These are phyloP conservation scores for Geotrichum phurueaensis DNA, from an alignment of 1,139 yeast genomes.

Conservation along the genomic window DNA sequence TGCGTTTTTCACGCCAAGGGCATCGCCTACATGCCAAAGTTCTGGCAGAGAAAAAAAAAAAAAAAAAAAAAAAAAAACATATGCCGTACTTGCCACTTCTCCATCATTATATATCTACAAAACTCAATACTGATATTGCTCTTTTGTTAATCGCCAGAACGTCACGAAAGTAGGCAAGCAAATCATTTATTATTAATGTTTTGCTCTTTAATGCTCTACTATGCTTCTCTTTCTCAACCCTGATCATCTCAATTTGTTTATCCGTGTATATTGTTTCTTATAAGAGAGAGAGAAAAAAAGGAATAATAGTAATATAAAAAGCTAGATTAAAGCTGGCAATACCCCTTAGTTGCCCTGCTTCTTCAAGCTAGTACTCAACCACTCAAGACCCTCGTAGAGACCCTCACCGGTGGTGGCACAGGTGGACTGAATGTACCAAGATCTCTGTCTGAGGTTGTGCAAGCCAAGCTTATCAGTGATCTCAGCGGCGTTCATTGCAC, in stretches of 20 bases:
- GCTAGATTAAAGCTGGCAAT: background rate
- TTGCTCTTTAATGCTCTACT: background rate
- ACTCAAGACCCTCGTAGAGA: conserved; percentile 88
- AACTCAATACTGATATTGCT: background rate
- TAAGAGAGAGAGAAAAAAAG: background rate
- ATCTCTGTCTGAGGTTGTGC: conserved; percentile 88
- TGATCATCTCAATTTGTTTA: background rate
- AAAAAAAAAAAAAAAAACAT: background rate
- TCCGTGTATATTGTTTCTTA: background rate
- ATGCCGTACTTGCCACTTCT: background rate
- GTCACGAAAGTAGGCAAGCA: too few species aligned
- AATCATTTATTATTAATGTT: background rate
- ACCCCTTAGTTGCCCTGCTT: conserved; percentile 33
- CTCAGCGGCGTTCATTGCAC: conserved; percentile 93
- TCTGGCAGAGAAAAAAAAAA: background rate
- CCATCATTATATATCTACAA: background rate
- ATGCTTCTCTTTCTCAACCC: background rate
- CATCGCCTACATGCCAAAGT: background rate
- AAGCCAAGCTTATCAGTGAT: conserved; percentile 88
- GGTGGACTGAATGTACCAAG: conserved; percentile 92
- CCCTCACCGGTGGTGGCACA: conserved; percentile 96
- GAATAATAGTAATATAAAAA: background rate
- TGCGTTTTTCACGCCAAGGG: background rate
- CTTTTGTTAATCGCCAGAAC: too few species aligned
- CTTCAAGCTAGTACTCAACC: conserved; percentile 54